Base-by-base conservation (phyloP, 1,284 basidiomycete genomes). In the Schizophyllum commune region DNA sequence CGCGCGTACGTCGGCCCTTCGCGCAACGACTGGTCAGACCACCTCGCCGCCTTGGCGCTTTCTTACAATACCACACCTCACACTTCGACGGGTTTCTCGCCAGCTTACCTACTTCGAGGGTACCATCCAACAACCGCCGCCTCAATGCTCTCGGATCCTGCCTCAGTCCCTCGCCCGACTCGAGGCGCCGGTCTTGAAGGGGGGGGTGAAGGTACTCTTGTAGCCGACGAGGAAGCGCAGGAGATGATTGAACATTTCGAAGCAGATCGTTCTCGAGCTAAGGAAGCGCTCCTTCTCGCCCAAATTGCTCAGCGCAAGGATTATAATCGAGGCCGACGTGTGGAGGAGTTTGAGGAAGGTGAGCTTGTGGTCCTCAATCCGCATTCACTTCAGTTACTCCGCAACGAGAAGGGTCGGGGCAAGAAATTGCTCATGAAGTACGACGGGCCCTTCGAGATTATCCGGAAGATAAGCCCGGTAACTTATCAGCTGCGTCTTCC, bases 341-440 rank as follows among this genome's bases (percentile, higher is more conserved):
- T 13, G 0, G 53, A n/a, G 4, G 65, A 71, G 56, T 71, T 68
- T 58, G 61, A 71, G 11, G 68, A 66, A 57, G 69, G 70, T 15
- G 68, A 72, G 56, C 19, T 62, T 17, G 69, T 71, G 0, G 56
- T 72, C 1, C n/a, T 72, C 0, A 71, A 72, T 54, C 65, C 64
- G 0, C 63, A 70, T 21, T 61, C 65, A 2, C 54, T 72, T 2
- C 17, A 63, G 1, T 55, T 70, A 1, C n/a, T 59, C 0, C 56
- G 59, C 5, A 20, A 39, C 4, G 59, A 64, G 32, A 60, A 51
- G 32, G 69, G 68, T 0, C 20, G 62, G 21, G 60, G 61, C 2
- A 58, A 56, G 52, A 63, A 64, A 47, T 22, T 64, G 15, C 55
- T 63, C 2, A 61, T 61, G 59, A 58, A 54, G 47, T 64, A 59